These are phyloP conservation scores for Meyerozyma elateridarum DNA, from an alignment of 1,139 yeast species.

Conservation along the genomic window DNA sequence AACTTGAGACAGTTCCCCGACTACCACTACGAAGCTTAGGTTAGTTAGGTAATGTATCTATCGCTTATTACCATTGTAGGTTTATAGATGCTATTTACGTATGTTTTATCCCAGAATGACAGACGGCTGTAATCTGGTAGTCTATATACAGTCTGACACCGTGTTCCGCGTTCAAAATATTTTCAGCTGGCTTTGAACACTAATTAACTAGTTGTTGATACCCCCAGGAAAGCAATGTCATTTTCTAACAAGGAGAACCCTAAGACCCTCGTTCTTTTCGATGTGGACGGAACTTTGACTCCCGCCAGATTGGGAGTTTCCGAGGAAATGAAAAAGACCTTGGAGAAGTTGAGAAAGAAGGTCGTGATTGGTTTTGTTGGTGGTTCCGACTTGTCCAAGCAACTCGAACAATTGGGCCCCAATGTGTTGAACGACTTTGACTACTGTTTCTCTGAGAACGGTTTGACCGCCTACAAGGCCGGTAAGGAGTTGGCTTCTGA, in stretches of 20 bases:
- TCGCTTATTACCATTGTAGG: background rate
- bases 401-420: constrained; percentile 90
- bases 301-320: constrained; percentile 89
- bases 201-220: background rate
- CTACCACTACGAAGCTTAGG: constrained; percentile 55
- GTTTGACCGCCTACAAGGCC: constrained; percentile 91
- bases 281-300: constrained; percentile 97
- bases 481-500: constrained; percentile 88
- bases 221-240: constrained; percentile 31
- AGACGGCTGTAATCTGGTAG: too few relatives aligned
- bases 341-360: constrained; percentile 76
- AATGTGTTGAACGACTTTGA: constrained; percentile 77
- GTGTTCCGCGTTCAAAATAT: too few relatives aligned
- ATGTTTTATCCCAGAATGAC: too few relatives aligned
- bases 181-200: too few relatives aligned
- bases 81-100: too few relatives aligned
- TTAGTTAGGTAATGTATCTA: constrained; percentile 9
- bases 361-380: constrained; percentile 97
- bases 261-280: constrained; percentile 75
- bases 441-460: constrained; percentile 96
- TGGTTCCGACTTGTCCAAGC: constrained; percentile 93
- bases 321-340: constrained; percentile 70
- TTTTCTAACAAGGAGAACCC: constrained; percentile 52
- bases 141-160: too few relatives aligned
- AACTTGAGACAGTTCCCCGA: constrained; percentile 97